These are phyloP conservation scores for Clarireedia hainanense DNA, from an alignment of 2,329 filamentous ascomycete genomes.

Conservation along the genomic window DNA sequence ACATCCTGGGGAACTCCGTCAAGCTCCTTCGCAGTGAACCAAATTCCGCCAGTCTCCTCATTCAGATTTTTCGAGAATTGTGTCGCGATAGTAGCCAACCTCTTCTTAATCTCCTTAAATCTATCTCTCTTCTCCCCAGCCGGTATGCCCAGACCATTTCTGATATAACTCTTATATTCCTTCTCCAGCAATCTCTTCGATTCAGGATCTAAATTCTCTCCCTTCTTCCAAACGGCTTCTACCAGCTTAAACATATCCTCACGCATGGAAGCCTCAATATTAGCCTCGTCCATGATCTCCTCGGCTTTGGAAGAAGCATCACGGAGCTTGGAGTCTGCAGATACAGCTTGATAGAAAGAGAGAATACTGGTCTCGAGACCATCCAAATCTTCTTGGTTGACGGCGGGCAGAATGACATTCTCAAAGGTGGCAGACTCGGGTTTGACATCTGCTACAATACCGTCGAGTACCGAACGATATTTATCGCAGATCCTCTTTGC, in stretches of 20 bases:
- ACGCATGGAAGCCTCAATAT: slow-evolving; percentile 72
- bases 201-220: slow-evolving; percentile 60
- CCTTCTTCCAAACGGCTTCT: slow-evolving; percentile 47
- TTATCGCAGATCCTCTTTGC: slow-evolving; percentile 58
- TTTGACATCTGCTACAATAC: slow-evolving; percentile 51
- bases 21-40: slow-evolving; percentile 67
- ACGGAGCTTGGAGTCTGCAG: slow-evolving; percentile 57
- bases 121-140: slow-evolving; percentile 63
- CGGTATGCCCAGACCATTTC: slow-evolving; percentile 66
- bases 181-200: slow-evolving; percentile 67
- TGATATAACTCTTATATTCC: slow-evolving; percentile 68
- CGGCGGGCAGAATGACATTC: slow-evolving; percentile 55
- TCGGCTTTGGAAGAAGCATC: slow-evolving; percentile 72
- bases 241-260: slow-evolving; percentile 70
- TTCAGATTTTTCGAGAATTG: slow-evolving; percentile 74
- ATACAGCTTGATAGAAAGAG: slow-evolving; percentile 76
- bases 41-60: slow-evolving; percentile 73
- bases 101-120: slow-evolving; percentile 82
- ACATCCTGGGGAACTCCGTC: slow-evolving; percentile 69
- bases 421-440: slow-evolving; percentile 43
- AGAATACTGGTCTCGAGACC: slow-evolving; percentile 56
- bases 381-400: slow-evolving; percentile 61
- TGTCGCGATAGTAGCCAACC: slow-evolving; percentile 65
- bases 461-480: slow-evolving; percentile 53
- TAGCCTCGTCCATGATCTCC: slow-evolving; percentile 67